Evolutionary conservation across 305 asterid species (phyloP), one percentile per base, ranked within the genome.

Genomic region (Caryopteris hybrid): DNA sequence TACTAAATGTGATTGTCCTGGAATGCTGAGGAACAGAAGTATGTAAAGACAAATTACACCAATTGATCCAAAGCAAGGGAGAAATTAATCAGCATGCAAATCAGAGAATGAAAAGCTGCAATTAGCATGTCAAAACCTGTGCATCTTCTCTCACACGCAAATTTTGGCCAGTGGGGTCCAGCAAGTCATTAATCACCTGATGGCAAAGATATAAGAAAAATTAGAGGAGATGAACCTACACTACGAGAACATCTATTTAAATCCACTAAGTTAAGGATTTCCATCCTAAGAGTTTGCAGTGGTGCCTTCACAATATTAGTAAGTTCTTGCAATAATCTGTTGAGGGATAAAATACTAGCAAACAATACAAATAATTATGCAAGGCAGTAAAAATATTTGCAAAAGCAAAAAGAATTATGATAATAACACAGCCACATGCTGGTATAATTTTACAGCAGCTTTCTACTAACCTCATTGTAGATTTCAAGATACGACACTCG

Each of bases 121-220:
- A 61, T 27, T 55, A 59, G 53, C 25, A 43, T 53, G 8, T 23
- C 66, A 52, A 74, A 53, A 92, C 98, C 97, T 92, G 98, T 52
- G 88, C 91, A 85, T 92, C 97, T 90, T 92, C 98, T 81, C 98
- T 82, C 75, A 92, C 90, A 43, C 98, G 95, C 83, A 92, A 79
- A 81, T 92, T 92, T 73, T 92, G 97, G 48, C 98, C 96, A 58
- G 96, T 90, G 66, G 97, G 98, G 72, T 92, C 98, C 79, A 92
- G 87, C 80, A 92, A 78, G 84, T 92, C 98, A 61, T 92, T 92
- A 45, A 92, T 92, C 79, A 92, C 94, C 98, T 92, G 84, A 75
- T 56, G 72, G 66, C 57, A 74, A 68, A 61, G 57, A 59, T 33
- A 43, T 38, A 60, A 55, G 34, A 71, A 52, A 61, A 53, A 68